A percentile compares a stretch with the other conserved stretches of the same genome.
These are phyloP conservation scores for Lactifluus pinguis DNA, from an alignment of 768 basidiomycete genomes.

Conservation along the genomic window DNA sequence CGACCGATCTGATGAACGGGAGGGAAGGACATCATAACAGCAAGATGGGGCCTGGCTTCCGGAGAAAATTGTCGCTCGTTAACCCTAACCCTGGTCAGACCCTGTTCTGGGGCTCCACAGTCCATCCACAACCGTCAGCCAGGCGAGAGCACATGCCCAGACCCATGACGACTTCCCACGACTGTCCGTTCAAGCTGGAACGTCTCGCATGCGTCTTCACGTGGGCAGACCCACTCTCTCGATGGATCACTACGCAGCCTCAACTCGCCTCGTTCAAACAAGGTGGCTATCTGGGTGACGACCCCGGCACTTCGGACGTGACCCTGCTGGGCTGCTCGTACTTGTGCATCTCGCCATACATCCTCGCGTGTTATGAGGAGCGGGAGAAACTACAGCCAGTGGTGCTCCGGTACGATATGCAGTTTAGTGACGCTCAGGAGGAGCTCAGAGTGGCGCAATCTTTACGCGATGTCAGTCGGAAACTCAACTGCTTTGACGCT, in stretches of 20 bases:
- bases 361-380: constrained; percentile 5
- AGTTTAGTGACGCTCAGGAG: neutral
- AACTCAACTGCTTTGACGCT: constrained; percentile 13
- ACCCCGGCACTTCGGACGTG: neutral
- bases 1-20: too few species aligned
- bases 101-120: neutral
- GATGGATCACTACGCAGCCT: constrained; percentile 10
- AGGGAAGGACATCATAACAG: too few species aligned
- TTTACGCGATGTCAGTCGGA: neutral
- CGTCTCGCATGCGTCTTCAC: constrained; percentile 3
- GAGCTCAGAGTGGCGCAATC: neutral
- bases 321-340: neutral
- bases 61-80: neutral
- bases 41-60: too few species aligned
- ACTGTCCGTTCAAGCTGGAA: constrained; percentile 6
- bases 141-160: constrained; percentile 1
- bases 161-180: constrained; percentile 4
- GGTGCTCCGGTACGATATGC: constrained; percentile 9
- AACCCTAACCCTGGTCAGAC: neutral
- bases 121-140: neutral
- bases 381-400: constrained; percentile 4
- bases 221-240: constrained; percentile 5
- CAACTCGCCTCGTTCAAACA: constrained; percentile 9
- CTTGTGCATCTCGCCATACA: constrained; percentile 10
- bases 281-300: neutral